These are phyloP conservation scores for Fraxinus dipetala DNA, from an alignment of 305 asterid species.

Conservation along the genomic window DNA sequence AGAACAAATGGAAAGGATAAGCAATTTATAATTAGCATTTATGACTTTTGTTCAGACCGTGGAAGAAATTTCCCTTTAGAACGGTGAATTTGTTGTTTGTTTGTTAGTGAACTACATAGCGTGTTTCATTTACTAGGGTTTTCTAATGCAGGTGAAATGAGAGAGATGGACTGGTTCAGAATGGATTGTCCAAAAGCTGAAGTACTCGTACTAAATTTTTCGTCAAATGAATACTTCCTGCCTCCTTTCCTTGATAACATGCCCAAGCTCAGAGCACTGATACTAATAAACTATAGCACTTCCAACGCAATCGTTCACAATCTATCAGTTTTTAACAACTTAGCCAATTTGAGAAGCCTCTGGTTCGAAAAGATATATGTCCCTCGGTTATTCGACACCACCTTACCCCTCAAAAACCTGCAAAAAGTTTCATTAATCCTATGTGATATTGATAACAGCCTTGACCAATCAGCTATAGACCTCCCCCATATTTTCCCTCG, in stretches of 20 bases:
- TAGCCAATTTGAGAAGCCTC: constrained; percentile 74
- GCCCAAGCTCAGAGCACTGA: constrained; percentile 77
- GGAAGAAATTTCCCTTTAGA: neutral
- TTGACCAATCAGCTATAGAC: constrained; percentile 41
- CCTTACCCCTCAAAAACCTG: constrained; percentile 52
- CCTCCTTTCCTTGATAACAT: constrained; percentile 72
- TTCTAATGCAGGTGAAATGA: constrained; percentile 60
- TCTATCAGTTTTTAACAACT: constrained; percentile 52
- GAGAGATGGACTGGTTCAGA: constrained; percentile 63
- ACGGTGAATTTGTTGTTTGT: neutral
- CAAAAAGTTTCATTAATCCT: constrained; percentile 62
- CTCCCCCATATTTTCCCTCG: constrained; percentile 68
- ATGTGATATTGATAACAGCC: constrained; percentile 52
- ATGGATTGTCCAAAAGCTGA: constrained; percentile 86
- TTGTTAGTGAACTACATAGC: neutral
- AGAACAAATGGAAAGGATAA: neutral
- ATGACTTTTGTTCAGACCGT: neutral
- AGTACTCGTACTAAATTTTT: constrained; percentile 71
- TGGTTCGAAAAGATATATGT: constrained; percentile 72
- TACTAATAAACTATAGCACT: constrained; percentile 61
- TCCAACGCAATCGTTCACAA: constrained; percentile 53
- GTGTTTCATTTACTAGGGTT: neutral
- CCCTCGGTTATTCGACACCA: constrained; percentile 62
- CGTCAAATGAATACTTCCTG: constrained; percentile 54
- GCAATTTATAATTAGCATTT: neutral